Base-by-base conservation (phyloP, 768 basidiomycete species). In the Coprinopsis cinerea region DNA sequence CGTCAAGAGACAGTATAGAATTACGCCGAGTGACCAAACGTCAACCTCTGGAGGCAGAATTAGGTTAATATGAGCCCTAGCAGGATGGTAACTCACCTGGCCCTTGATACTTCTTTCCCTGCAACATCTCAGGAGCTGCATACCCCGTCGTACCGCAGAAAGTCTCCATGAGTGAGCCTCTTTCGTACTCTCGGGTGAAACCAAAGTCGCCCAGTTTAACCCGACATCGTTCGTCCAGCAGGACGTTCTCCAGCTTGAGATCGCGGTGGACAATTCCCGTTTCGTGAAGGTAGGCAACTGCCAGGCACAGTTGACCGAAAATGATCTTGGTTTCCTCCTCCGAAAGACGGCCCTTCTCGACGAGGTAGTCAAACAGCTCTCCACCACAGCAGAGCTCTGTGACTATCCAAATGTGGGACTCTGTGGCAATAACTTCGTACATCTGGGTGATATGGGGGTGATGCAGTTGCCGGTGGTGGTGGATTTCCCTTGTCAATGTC, bases 391-490 rank as follows among this genome's bases (percentile, higher is more conserved):
- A 98, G 27, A 99, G 83, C 63, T 99, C 96, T 14, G 93, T 91
- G 36, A 99, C 87, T 51, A 99, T 92, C 92, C 93, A 98, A 62
- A 99, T 94, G 55, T 82, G 79, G 22, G 81, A 79, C 68, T 99
- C 96, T 1, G 96, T 98, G 7, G 96, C 96, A 63, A 98, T 89
- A 62, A 98, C 91, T 69, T 99, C 95, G 72, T 89, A 96, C 67
- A 98, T 84, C 62, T 95, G 92, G 13, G 92, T 90, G 60, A 99
- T 81, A 63, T 96, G 83, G 0, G 92, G 92, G 61, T 98, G 95
- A 63, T 96, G 96, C 11, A 99, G 79, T 43, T 92, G 88, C 44
- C 95, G 88, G 69, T 99, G 95, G 61, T 99, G 96, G 62, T 99
- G 95, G 48, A 99, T 96, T 70, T 99, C 95, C 55, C 95, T 82